Conservation (phyloP, 2,329 filamentous ascomycete genomes). For the Aspergillus ustus region DNA sequence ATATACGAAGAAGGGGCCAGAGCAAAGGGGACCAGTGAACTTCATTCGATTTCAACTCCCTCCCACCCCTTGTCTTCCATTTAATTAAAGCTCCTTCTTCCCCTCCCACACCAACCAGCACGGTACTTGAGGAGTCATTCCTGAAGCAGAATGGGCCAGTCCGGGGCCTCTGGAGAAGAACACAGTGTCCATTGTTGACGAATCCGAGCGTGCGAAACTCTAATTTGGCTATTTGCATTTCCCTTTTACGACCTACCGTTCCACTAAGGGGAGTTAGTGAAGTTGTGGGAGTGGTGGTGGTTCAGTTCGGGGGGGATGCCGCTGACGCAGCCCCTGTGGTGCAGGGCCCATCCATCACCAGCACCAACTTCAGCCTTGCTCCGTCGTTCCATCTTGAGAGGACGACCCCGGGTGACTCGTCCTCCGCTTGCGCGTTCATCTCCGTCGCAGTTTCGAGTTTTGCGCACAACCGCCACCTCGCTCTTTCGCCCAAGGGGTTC, state of each 20-base stretch:
- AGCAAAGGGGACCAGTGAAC: conserved; percentile 7
- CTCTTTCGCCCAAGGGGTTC: conserved; percentile 21
- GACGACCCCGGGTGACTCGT: conserved; percentile 21
- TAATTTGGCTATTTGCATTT: conserved; percentile 4
- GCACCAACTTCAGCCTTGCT: conserved; percentile 64
- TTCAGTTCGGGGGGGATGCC: conserved; percentile 12
- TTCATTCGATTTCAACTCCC: conserved; percentile 3
- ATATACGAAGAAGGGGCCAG: background rate
- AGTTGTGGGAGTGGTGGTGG: conserved; percentile 6
- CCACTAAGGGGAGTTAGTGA: conserved; percentile 3
- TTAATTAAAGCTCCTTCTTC: background rate
- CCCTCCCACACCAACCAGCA: background rate
- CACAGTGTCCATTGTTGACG: conserved; percentile 15
- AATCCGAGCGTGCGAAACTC: conserved; percentile 2
- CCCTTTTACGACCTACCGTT: background rate
- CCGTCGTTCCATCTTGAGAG: conserved; percentile 23
- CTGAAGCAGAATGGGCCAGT: conserved; percentile 5
- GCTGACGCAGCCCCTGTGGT: conserved; percentile 46
- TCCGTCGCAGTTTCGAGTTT: conserved; percentile 28
- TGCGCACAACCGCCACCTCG: conserved; percentile 25
- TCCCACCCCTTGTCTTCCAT: background rate
- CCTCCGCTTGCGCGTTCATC: conserved; percentile 21
- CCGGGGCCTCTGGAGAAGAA: conserved; percentile 6
- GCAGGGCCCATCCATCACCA: conserved; percentile 39
- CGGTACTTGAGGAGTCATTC: background rate